These are phyloP conservation scores for Pontederia crassipes DNA, from an alignment of 176 grass and related monocot genomes.

Conservation along the genomic window DNA sequence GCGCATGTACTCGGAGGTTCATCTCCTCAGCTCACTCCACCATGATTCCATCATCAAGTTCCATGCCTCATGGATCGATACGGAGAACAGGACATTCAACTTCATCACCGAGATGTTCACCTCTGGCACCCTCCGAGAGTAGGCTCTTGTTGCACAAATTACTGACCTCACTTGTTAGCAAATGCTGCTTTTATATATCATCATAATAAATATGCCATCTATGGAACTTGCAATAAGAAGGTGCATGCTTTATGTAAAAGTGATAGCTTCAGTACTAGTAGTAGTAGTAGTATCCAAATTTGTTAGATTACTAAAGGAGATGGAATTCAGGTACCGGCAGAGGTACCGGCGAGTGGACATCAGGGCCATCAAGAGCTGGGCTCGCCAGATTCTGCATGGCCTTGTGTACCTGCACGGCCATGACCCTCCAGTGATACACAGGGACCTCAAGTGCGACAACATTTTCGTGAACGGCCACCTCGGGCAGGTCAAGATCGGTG, in stretches of 20 bases:
- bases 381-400: constrained; percentile 48
- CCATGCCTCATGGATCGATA: constrained; percentile 63
- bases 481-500: constrained; percentile 87
- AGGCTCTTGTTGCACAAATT: constrained; percentile 6
- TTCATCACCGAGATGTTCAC: constrained; percentile 99
- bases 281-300: no score
- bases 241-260: no score
- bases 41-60: constrained; percentile 73
- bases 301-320: not conserved
- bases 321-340: constrained; percentile 29
- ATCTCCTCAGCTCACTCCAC: constrained; percentile 49
- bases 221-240: no score
- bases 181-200: not conserved
- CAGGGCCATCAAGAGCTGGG: constrained; percentile 59
- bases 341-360: constrained; percentile 50
- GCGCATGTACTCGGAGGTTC: constrained; percentile 86
- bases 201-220: not conserved
- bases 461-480: constrained; percentile 75
- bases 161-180: not conserved
- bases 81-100: constrained; percentile 44
- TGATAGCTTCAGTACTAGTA: no score
- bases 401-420: constrained; percentile 61
- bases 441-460: constrained; percentile 94
- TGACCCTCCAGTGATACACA: constrained; percentile 63
- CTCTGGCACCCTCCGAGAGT: constrained; percentile 77